Conservation (phyloP, 2,329 filamentous ascomycete genomes). For the Fusarium nygamai region DNA sequence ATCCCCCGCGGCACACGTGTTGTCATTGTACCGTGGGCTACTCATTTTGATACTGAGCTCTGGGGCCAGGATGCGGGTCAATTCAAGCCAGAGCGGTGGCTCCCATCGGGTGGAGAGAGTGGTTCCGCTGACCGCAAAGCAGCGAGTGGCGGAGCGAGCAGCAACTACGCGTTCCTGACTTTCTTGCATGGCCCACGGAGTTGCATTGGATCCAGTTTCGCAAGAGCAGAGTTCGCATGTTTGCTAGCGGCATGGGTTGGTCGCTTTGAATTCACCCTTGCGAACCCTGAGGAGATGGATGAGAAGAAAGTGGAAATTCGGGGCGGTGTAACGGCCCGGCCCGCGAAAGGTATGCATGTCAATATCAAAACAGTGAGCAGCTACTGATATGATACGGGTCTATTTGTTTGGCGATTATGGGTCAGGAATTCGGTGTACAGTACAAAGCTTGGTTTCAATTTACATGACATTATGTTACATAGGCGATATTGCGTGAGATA, state of each 20-base stretch:
- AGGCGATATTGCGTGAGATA: not conserved
- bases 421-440: not conserved
- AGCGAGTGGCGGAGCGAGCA: slow-evolving; percentile 76
- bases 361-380: slow-evolving; percentile 73
- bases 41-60: slow-evolving; percentile 73
- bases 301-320: slow-evolving; percentile 74
- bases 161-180: slow-evolving; percentile 81
- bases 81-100: slow-evolving; percentile 85
- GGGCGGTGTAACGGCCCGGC: slow-evolving; percentile 76
- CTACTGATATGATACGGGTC: slow-evolving; percentile 52
- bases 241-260: slow-evolving; percentile 82
- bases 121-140: slow-evolving; percentile 51
- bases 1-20: slow-evolving; percentile 78
- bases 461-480: not conserved
- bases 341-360: slow-evolving; percentile 76
- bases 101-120: slow-evolving; percentile 55
- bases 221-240: slow-evolving; percentile 85
- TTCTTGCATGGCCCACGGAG: slow-evolving; percentile 88
- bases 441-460: not conserved
- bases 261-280: slow-evolving; percentile 72
- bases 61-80: slow-evolving; percentile 81
- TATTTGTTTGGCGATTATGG: not conserved
- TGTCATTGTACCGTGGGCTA: slow-evolving; percentile 71
- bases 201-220: slow-evolving; percentile 86
- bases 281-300: slow-evolving; percentile 69